phyloP scores from a whole-genome alignment of 352 stramenopile genomes.

The Globisporangium middletonii region DNA sequence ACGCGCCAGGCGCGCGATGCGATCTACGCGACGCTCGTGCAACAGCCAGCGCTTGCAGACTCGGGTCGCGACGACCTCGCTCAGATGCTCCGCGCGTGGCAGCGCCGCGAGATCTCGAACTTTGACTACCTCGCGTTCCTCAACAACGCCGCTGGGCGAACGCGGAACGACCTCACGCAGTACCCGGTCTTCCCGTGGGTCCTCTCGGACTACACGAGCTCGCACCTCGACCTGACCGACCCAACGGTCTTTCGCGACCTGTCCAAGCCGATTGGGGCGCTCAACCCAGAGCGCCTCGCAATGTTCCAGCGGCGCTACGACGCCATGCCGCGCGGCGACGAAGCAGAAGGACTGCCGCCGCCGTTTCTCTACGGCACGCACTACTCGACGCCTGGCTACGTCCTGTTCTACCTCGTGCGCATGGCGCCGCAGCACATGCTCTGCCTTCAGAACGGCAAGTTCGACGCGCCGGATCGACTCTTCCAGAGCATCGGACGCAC shows the following conservation, averaged over 20 bases:
- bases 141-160: slow-evolving; percentile 84
- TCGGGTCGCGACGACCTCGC: slow-evolving; percentile 58
- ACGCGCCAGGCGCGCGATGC: slow-evolving; percentile 59
- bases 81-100: slow-evolving; percentile 81
- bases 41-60: slow-evolving; percentile 52
- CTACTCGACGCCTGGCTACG: slow-evolving; percentile 91
- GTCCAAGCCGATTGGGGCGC: slow-evolving; percentile 92
- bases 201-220: slow-evolving; percentile 84
- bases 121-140: slow-evolving; percentile 90
- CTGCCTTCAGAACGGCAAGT: slow-evolving; percentile 96
- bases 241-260: slow-evolving; percentile 90
- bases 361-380: slow-evolving; percentile 98
- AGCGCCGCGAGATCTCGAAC: slow-evolving; percentile 90
- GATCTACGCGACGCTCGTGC: slow-evolving; percentile 81
- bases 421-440: slow-evolving; percentile 95
- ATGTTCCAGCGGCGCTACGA: slow-evolving; percentile 85
- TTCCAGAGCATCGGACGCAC: slow-evolving; percentile 93
- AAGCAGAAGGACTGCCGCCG: slow-evolving; percentile 77
- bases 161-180: slow-evolving; percentile 89
- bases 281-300: slow-evolving; percentile 88
- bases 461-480: slow-evolving; percentile 97
- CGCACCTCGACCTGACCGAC: slow-evolving; percentile 82
- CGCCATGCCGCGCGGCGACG: slow-evolving; percentile 79
- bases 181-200: slow-evolving; percentile 99
- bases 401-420: slow-evolving; percentile 98